Conservation (phyloP, 2,329 filamentous ascomycete genomes). For the Aspergillus brasiliensis region DNA sequence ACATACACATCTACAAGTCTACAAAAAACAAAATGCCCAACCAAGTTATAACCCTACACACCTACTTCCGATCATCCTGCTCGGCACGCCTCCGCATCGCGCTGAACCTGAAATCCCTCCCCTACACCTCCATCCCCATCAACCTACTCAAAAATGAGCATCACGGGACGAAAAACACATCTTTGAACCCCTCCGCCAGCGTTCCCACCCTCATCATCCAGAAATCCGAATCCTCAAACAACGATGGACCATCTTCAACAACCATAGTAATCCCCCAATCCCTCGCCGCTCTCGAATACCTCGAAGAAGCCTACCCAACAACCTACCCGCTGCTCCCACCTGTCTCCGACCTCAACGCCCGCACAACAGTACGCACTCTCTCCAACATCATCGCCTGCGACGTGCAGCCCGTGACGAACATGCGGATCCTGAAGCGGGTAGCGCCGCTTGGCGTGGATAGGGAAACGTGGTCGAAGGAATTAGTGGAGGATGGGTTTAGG, state of each 20-base stretch:
- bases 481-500: slow-evolving; percentile 56
- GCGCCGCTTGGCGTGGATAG: slow-evolving; percentile 47
- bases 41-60: slow-evolving; percentile 50
- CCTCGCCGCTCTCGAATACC: slow-evolving; percentile 62
- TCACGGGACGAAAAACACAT: slow-evolving; percentile 45
- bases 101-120: slow-evolving; percentile 57
- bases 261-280: slow-evolving; percentile 57
- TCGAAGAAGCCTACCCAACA: slow-evolving; percentile 58
- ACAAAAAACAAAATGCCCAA: slow-evolving; percentile 21
- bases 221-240: slow-evolving; percentile 14
- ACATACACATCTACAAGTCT: background rate
- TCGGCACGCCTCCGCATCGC: slow-evolving; percentile 64
- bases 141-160: slow-evolving; percentile 61
- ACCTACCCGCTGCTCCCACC: slow-evolving; percentile 52
- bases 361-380: slow-evolving; percentile 58
- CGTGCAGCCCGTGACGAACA: slow-evolving; percentile 63
- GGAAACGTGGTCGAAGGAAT: slow-evolving; percentile 54
- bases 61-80: slow-evolving; percentile 66
- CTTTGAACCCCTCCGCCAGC: slow-evolving; percentile 56
- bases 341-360: slow-evolving; percentile 37
- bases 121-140: slow-evolving; percentile 51
- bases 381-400: slow-evolving; percentile 59
- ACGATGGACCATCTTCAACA: slow-evolving; percentile 5
- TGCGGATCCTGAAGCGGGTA: slow-evolving; percentile 55
- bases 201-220: slow-evolving; percentile 56